A percentile compares a stretch with the other conserved stretches of the same genome.
Conservation (phyloP, 495 filamentous ascomycete genomes). For the Penicillium mononematosum region DNA sequence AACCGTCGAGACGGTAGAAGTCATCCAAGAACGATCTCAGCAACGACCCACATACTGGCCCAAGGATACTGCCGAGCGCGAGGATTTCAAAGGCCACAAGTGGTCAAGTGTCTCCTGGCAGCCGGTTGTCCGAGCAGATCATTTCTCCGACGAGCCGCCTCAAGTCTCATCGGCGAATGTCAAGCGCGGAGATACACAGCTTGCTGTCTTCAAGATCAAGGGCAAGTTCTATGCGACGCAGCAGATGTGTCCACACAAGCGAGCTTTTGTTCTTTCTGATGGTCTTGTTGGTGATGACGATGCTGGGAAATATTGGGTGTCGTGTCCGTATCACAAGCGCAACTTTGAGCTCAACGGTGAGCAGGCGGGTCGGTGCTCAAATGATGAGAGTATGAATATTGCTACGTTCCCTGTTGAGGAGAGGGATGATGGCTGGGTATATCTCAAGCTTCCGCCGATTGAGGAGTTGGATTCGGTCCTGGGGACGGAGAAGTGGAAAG, state of each 20-base stretch:
- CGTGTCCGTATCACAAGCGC: conserved; percentile 89
- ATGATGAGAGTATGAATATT: conserved; percentile 75
- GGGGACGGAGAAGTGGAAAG: conserved; percentile 80
- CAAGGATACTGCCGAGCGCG: conserved; percentile 57
- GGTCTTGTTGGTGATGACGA: conserved; percentile 80
- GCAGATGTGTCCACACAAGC: conserved; percentile 98
- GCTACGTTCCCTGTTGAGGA: conserved; percentile 84
- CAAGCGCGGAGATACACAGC: conserved; percentile 88
- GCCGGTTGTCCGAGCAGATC: conserved; percentile 69
- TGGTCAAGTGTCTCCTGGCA: conserved; percentile 83
- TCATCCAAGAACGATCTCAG: conserved; percentile 73
- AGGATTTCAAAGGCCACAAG: conserved; percentile 69
- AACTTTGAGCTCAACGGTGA: conserved; percentile 78
- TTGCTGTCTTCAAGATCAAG: conserved; percentile 84
- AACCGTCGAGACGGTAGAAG: conserved; percentile 66
- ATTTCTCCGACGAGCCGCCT: conserved; percentile 69
- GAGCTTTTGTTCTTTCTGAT: conserved; percentile 85
- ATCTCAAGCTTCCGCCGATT: conserved; percentile 79
- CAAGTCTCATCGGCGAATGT: conserved; percentile 67
- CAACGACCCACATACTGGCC: conserved; percentile 82
- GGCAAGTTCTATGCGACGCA: conserved; percentile 87
- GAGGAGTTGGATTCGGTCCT: conserved; percentile 82
- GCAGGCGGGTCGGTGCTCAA: conserved; percentile 70
- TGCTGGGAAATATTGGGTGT: conserved; percentile 70
- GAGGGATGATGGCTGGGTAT: conserved; percentile 76